Base-by-base conservation (phyloP, 495 filamentous ascomycete genomes). In the Penicillium cataractarum region DNA sequence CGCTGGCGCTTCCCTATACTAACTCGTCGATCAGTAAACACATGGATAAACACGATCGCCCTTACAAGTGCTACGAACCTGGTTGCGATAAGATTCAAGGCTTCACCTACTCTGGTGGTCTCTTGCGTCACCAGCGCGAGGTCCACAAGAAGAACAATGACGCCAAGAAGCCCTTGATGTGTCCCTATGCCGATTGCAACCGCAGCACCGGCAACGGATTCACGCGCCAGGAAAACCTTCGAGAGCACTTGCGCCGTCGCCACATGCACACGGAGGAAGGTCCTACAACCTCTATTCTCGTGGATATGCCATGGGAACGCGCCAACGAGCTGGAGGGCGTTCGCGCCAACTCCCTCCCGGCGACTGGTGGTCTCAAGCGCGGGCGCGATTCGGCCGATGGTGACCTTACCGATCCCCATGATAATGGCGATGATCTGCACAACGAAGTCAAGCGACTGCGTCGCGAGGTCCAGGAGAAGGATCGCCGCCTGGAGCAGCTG, bases 11-110 rank as follows among this genome's bases (percentile, higher is more conserved):
- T 31, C 22, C 19, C 8, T 21, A 70, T 70, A 62, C 62, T 70
- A 63, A 72, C 63, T n/a, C 9, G 29, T 51, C 44, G 55, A 17
- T 55, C 62, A 93, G 92, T 61, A 94, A 97, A 78, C 93, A 97
- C 73, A 96, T 96, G 92, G 93, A 97, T 78, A 97, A 97, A 76
- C 93, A 97, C 70, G 91, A 94, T 58, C 83, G 93, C 19, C 93
- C 93, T 0, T 97, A 96, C 77, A 89, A 91, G 61, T 97, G 93
- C 74, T 75, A 75, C 26, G 85, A 90, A 27, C 81, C 82, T 17
- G 87, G 86, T 21, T 97, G 93, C 72, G 91, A 92, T 63, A 96
- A 96, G 65, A 84, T 97, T 0, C 89, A 90, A 63, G 93, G 93
- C 21, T 97, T 97, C 77, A 97, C 93, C 15, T 97, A 97, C 73